These are phyloP conservation scores for Syzygium grande DNA, from an alignment of 345 rosid genomes.

Conservation along the genomic window DNA sequence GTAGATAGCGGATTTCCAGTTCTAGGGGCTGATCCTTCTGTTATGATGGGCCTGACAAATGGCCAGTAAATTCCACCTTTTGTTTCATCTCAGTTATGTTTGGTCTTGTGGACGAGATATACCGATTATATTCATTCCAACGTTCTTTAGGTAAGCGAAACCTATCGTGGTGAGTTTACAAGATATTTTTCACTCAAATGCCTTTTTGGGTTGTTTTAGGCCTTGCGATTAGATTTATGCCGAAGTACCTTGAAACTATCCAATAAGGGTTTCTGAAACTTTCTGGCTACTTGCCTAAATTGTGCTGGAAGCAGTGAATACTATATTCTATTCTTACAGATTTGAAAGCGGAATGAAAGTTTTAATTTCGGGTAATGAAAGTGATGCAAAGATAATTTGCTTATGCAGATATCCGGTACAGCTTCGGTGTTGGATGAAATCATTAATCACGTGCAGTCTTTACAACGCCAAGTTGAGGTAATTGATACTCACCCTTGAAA, in stretches of 20 bases:
- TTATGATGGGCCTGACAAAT: neutral
- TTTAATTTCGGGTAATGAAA: neutral
- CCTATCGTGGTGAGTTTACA: neutral
- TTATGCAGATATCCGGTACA: slow-evolving; percentile 86
- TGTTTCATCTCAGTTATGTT: neutral
- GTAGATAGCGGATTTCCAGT: neutral
- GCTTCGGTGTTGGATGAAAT: slow-evolving; percentile 93
- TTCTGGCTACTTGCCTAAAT: neutral
- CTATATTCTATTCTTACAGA: neutral
- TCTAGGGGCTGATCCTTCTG: neutral
- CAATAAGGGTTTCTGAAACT: neutral
- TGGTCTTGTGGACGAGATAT: neutral
- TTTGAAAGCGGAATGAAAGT: neutral
- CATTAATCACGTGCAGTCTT: slow-evolving; percentile 85
- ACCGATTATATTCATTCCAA: neutral
- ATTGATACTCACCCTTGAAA: slow-evolving; percentile 7
- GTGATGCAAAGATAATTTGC: slow-evolving; percentile 8
- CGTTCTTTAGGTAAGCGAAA: neutral
- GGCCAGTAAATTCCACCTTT: neutral
- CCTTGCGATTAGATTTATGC: neutral
- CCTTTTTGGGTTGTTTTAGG: neutral
- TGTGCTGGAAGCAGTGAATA: neutral
- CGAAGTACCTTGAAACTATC: neutral
- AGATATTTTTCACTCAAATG: neutral
- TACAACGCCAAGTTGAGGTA: slow-evolving; percentile 98